A percentile compares a stretch with the other conserved stretches of the same genome.
Evolutionary conservation across 257 asterid species (phyloP).

Genomic region (Gardenia jasminoides): DNA sequence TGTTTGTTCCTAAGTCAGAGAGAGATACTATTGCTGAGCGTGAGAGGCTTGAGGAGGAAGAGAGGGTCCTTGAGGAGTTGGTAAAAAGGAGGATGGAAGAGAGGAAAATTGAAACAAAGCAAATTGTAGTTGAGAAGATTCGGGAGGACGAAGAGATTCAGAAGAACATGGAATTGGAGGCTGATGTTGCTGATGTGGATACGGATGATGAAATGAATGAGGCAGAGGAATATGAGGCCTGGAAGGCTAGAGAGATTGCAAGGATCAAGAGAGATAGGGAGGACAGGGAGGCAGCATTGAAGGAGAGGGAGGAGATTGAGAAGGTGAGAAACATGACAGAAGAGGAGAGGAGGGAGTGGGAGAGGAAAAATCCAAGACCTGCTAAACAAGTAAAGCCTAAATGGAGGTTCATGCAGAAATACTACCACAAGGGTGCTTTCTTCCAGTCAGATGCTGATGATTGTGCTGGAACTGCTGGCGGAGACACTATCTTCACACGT

Average conservation of each 20-base stretch:
- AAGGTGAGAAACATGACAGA: slow-evolving; percentile 92
- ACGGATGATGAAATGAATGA: slow-evolving; percentile 91
- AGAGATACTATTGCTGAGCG: slow-evolving; percentile 90
- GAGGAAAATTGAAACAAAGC: slow-evolving; percentile 77
- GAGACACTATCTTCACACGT: slow-evolving; percentile 49
- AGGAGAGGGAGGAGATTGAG: slow-evolving; percentile 95
- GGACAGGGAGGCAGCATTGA: slow-evolving; percentile 67
- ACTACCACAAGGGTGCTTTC: slow-evolving; percentile 96
- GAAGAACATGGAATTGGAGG: slow-evolving; percentile 68
- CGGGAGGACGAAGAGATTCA: slow-evolving; percentile 79
- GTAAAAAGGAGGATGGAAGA: slow-evolving; percentile 69
- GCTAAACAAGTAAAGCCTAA: slow-evolving; percentile 47
- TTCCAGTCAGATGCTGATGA: slow-evolving; percentile 77
- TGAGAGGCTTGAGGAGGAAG: slow-evolving; percentile 89
- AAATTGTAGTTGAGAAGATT: slow-evolving; percentile 78
- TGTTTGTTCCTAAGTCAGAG: slow-evolving; percentile 71
- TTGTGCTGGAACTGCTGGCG: slow-evolving; percentile 62
- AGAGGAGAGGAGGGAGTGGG: slow-evolving; percentile 97
- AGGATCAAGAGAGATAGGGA: slow-evolving; percentile 97
- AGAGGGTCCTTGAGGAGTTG: slow-evolving; percentile 70
- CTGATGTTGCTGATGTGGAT: slow-evolving; percentile 79
- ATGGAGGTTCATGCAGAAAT: slow-evolving; percentile 96
- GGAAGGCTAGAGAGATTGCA: slow-evolving; percentile 93
- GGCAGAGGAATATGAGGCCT: slow-evolving; percentile 91
- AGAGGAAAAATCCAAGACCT: slow-evolving; percentile 86